phyloP scores from a whole-genome alignment of 1,284 basidiomycete species.

The Leccinum angustisporum region DNA sequence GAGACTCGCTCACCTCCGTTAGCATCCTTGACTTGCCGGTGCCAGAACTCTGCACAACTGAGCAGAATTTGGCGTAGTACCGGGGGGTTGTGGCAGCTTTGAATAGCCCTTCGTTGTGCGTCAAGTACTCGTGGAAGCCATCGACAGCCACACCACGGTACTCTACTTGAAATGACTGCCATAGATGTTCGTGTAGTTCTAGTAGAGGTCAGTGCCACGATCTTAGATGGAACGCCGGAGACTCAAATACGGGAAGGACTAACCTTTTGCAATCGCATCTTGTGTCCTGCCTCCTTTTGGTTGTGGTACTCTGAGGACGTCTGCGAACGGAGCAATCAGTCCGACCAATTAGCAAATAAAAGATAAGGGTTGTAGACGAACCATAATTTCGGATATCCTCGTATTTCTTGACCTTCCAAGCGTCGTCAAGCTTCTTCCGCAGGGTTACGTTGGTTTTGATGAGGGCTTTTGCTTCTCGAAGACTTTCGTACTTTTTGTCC shows the following conservation, averaged over 20 bases:
- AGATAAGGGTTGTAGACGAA: background rate
- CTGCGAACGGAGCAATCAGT: background rate
- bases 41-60: slow-evolving; percentile 25
- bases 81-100: background rate
- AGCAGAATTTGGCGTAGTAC: slow-evolving; percentile 21
- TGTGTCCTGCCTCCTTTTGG: background rate
- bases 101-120: slow-evolving; percentile 13
- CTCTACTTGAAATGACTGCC: slow-evolving; percentile 4
- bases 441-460: background rate
- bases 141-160: slow-evolving; percentile 16
- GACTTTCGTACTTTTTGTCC: background rate
- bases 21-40: slow-evolving; percentile 25
- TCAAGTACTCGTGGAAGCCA: slow-evolving; percentile 21
- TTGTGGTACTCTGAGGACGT: background rate
- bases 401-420: background rate
- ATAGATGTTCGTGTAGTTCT: background rate
- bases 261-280: background rate
- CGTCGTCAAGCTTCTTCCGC: background rate
- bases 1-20: slow-evolving; percentile 11
- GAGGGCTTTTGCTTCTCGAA: background rate
- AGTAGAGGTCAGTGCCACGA: background rate
- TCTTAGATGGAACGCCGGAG: no score
- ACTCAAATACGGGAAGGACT: no score
- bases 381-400: background rate
- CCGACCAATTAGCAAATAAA: background rate